phyloP scores from a whole-genome alignment of 768 basidiomycete genomes.

The Pleurotus salmoneostramineus region DNA sequence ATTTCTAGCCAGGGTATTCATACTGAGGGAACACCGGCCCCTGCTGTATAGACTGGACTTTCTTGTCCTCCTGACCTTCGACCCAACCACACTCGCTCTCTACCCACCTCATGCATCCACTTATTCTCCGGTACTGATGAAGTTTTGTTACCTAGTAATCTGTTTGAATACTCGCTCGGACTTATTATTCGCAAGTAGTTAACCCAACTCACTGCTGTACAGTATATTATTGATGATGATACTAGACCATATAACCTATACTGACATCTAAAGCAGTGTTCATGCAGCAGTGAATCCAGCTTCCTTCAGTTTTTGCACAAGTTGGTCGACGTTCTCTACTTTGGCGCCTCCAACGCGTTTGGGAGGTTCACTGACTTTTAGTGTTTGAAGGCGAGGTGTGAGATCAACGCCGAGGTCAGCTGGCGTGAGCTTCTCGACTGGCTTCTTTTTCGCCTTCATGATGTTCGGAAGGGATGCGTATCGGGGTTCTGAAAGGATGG shows the following conservation, averaged over 20 bases:
- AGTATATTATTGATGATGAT: background rate
- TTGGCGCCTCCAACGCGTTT: slow-evolving; percentile 90
- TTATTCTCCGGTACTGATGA: background rate
- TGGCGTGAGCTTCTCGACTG: slow-evolving; percentile 77
- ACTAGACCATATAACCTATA: background rate
- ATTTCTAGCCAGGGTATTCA: background rate
- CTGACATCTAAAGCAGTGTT: background rate
- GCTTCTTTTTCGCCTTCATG: slow-evolving; percentile 99
- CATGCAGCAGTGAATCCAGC: slow-evolving; percentile 57
- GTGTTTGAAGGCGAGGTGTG: slow-evolving; percentile 74
- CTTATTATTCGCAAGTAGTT: too few relatives aligned
- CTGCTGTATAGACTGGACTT: too few relatives aligned
- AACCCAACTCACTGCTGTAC: background rate
- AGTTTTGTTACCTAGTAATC: too few relatives aligned
- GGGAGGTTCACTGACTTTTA: slow-evolving; percentile 88
- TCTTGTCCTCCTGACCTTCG: too few relatives aligned
- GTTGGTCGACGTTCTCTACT: slow-evolving; percentile 81
- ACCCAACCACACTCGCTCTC: too few relatives aligned
- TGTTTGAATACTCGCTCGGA: too few relatives aligned
- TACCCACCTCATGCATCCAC: background rate
- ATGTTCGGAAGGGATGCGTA: slow-evolving; percentile 97
- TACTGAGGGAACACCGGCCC: background rate
- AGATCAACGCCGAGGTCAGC: slow-evolving; percentile 83
- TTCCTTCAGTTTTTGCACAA: slow-evolving; percentile 85
- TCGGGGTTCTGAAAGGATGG: slow-evolving; percentile 66